Base-by-base conservation (phyloP, 1,139 yeast species). In the Pichia cactophila region DNA sequence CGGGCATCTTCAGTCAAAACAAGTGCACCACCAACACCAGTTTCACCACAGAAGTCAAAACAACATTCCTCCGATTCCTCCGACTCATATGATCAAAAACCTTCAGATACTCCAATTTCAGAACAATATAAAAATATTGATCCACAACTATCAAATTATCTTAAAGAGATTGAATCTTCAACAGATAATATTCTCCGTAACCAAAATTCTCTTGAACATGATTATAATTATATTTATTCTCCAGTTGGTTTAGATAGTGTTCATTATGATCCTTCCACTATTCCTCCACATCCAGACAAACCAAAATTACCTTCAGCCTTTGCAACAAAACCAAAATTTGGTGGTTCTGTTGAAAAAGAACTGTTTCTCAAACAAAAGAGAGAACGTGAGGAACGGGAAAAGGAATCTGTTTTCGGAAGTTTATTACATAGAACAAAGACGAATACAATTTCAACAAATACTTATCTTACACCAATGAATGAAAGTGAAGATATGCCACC, bases 111-210 rank as follows among this genome's bases (percentile, higher is more conserved):
- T 31, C 14, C 16, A 10, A 9, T 53, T 26, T 51, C 62, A 1
- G 58, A 57, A 6, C 52, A 57, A 42, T 56, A 54, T 42, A 57
- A 60, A 48, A 64, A 62, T 14, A 53, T 69, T 33, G 86, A 82
- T 57, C 82, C 84, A 1, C 71, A 78, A 54, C 61, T 83, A 39
- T 77, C 78, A 40, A 81, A 78, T 48, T 83, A 81, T 58, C 68
- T 83, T 50, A 69, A 71, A 45, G 67, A 61, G 26, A 53, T 63
- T 17, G 62, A 59, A 45, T 39, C 40, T 57, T 79, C 76, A 58
- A 69, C 70, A 50, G 44, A 47, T 2, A 36, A 38, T 16, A 50
- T 17, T 46, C 54, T 28, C 35, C 53, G 44, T 41, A 51, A 42
- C 43, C 58, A 47, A 20, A 43, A 47, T 10, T 10, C 41, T 10